Percentiles rank a stretch among this genome's conserved stretches.
phyloP scores from a whole-genome alignment of 495 filamentous ascomycete genomes.

The Hypomontagnella submonticulosa region DNA sequence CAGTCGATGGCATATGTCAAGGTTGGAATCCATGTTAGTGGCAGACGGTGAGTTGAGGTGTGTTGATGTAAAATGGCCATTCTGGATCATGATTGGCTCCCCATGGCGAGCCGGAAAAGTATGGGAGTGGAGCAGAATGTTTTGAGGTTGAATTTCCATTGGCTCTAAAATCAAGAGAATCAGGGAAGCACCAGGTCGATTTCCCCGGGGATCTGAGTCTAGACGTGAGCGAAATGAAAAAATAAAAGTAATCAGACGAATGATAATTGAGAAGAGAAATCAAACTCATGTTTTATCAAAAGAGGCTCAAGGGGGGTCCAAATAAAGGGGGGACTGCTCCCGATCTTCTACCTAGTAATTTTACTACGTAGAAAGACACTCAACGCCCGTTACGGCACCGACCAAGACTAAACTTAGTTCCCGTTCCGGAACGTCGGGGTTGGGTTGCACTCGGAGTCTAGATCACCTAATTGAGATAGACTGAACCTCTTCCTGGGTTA shows the following conservation, averaged over 20 bases:
- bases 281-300: slow-evolving; percentile 28
- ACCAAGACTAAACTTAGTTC: slow-evolving; percentile 39
- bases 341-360: slow-evolving; percentile 20
- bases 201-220: slow-evolving; percentile 32
- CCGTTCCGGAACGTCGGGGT: slow-evolving; percentile 39
- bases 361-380: slow-evolving; percentile 33
- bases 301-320: slow-evolving; percentile 20
- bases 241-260: slow-evolving; percentile 38
- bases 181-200: slow-evolving; percentile 37
- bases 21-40: slow-evolving; percentile 47
- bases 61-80: slow-evolving; percentile 40
- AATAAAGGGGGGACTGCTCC: slow-evolving; percentile 29
- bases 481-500: background rate
- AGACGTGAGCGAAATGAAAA: slow-evolving; percentile 40
- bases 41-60: slow-evolving; percentile 50
- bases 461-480: slow-evolving; percentile 13
- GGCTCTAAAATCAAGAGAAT: slow-evolving; percentile 45
- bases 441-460: slow-evolving; percentile 22
- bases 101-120: slow-evolving; percentile 33
- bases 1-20: slow-evolving; percentile 48
- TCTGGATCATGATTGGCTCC: slow-evolving; percentile 39
- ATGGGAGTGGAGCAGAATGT: slow-evolving; percentile 36
- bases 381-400: slow-evolving; percentile 29
- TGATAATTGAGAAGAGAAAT: slow-evolving; percentile 38
- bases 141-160: slow-evolving; percentile 42